Conservation (phyloP, 306 rosid genomes). For the Potentilla sterilis region DNA sequence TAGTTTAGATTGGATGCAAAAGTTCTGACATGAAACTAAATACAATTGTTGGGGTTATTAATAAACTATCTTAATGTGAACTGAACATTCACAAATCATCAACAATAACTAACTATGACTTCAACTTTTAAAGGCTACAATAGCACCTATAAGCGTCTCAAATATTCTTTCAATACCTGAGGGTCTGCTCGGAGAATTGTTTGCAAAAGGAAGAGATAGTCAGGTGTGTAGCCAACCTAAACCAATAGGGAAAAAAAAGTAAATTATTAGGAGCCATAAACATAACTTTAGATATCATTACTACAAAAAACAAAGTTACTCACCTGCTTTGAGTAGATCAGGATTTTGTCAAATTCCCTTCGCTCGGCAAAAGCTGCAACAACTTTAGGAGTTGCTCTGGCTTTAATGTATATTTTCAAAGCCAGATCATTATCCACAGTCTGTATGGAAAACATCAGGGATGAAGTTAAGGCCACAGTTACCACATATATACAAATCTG, state of each 20-base stretch:
- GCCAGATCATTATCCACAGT: constrained; percentile 98
- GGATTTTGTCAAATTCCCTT: constrained; percentile 97
- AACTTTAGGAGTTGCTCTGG: constrained; percentile 98
- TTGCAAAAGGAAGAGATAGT: constrained; percentile 94
- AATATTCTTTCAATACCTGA: constrained; percentile 53
- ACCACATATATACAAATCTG: background rate
- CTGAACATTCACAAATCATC: background rate
- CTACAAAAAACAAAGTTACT: constrained; percentile 13
- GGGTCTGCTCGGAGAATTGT: constrained; percentile 97
- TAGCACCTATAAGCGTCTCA: constrained; percentile 7
- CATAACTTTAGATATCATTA: constrained; percentile 9
- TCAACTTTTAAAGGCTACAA: constrained; percentile 8
- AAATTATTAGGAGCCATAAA: constrained; percentile 22
- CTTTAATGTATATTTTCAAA: constrained; percentile 92
- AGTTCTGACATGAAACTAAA: constrained; percentile 12
- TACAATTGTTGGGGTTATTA: background rate
- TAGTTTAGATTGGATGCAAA: background rate
- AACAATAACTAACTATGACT: background rate
- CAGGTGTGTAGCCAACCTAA: constrained; percentile 97
- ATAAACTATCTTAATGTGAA: background rate
- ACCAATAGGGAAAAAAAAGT: constrained; percentile 34
- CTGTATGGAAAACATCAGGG: constrained; percentile 38
- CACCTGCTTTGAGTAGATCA: constrained; percentile 98
- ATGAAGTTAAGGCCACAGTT: constrained; percentile 13
- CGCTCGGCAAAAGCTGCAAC: constrained; percentile 99